Base-by-base conservation (phyloP, 225 moss, liverwort and hornwort genomes). In the Bryoerythrophyllum caledonicum region DNA sequence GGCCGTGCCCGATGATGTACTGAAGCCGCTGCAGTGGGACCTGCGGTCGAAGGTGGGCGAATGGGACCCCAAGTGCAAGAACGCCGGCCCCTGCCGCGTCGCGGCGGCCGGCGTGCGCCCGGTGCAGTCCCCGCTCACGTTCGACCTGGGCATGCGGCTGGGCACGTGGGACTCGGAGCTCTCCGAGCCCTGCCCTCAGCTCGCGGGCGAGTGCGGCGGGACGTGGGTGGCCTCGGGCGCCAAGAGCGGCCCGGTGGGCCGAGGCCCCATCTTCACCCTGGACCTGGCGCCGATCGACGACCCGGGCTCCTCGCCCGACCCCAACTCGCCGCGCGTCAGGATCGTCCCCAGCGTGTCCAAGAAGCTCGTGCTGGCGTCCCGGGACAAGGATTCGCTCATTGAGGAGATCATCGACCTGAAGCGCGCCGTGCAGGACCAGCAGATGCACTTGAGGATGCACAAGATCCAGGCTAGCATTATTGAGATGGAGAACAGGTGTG, bases 401-500 rank as follows among this genome's bases (percentile, higher is more conserved):
- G 94, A 94, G 38, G 94, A 97, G 69, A 91, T 97, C 26, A 78
- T 92, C 58, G 94, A 97, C 78, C 78, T 94, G 24, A 94, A 97
- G 76, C 83, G 94, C 15, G 88, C 90, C 32, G 75, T 97, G 14
- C 90, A 92, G 41, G 96, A 97, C 55, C 91, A 91, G 73, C 96
- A 97, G 62, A 88, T 88, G 74, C 96, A 97, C 48, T 90, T 97
- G 30, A 90, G 87, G 49, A 88, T 90, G 53, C 92, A 92, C 69
- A 97, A 94, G 73, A 97, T 94, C 72, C 94, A 94, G 79, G 96
- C 96, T 7, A 86, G 91, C 56, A 89, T 94, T 77, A 62, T 91
- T 30, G 96, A 97, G 75, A 89, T 92, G 89, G 96, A 97, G 70
- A 97, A 97, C 69, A 94, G 91, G 96, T 91, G 67, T 58, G 71